Conservation (phyloP, 2,329 filamentous ascomycete genomes). For the Lizonia empirigonia region DNA sequence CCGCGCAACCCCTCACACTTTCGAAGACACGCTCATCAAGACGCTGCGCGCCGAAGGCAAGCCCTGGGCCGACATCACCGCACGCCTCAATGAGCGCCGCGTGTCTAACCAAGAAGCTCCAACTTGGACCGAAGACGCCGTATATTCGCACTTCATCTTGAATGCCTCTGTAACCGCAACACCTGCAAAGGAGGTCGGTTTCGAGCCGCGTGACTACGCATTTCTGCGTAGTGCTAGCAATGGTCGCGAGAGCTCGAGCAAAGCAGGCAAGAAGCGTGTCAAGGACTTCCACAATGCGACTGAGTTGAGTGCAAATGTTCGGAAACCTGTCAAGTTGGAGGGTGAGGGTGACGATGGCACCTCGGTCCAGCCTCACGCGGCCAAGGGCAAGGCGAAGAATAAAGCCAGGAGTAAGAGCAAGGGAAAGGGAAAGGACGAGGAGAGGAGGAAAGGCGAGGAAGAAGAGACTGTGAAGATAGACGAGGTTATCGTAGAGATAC, state of each 20-base stretch:
- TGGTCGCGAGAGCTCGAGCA: constrained; percentile 11
- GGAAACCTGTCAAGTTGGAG: constrained; percentile 6
- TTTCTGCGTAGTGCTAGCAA: constrained; percentile 33
- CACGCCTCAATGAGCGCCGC: constrained; percentile 34
- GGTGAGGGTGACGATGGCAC: background rate
- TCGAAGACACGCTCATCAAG: constrained; percentile 44
- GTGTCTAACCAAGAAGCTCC: constrained; percentile 18
- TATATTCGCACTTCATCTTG: constrained; percentile 48
- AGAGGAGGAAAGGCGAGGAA: constrained; percentile 4
- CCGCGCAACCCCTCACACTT: constrained; percentile 25
- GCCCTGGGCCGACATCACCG: constrained; percentile 38
- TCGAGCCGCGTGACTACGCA: constrained; percentile 43
- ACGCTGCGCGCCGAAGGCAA: constrained; percentile 35
- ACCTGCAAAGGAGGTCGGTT: constrained; percentile 31
- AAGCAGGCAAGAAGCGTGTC: constrained; percentile 31
- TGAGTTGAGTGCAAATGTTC: constrained; percentile 33
- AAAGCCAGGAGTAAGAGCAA: constrained; percentile 4
- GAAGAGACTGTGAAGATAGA: constrained; percentile 1
- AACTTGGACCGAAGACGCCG: constrained; percentile 35
- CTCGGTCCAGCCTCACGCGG: background rate
- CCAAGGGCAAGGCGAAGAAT: background rate
- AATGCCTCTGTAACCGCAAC: constrained; percentile 33
- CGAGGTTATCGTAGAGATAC: constrained; percentile 15
- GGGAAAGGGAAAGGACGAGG: background rate
- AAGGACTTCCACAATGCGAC: constrained; percentile 28